Percentiles rank a stretch among this genome's conserved stretches.
These are phyloP conservation scores for Kandelia obovata DNA, from an alignment of 345 rosid species.

Conservation along the genomic window DNA sequence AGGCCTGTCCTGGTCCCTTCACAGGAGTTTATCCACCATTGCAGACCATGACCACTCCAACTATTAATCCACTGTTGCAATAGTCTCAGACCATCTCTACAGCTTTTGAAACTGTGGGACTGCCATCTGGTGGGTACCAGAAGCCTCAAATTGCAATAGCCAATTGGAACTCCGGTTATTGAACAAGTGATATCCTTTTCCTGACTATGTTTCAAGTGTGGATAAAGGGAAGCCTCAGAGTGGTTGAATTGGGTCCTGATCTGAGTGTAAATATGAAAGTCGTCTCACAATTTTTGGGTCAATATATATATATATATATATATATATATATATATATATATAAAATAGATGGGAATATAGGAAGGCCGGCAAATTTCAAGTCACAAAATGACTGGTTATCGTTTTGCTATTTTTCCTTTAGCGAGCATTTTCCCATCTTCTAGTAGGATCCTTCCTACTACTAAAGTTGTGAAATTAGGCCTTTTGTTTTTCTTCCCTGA, in stretches of 20 bases:
- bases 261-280: slow-evolving; percentile 58
- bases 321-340: slow-evolving; percentile 10
- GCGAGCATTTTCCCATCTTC: slow-evolving; percentile 1
- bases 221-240: slow-evolving; percentile 16
- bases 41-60: slow-evolving; percentile 44
- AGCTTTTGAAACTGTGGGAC: slow-evolving; percentile 39
- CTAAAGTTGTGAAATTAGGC: slow-evolving; percentile 16
- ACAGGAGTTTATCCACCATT: slow-evolving; percentile 54
- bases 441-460: background rate
- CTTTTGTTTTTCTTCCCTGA: slow-evolving; percentile 9
- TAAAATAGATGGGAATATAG: slow-evolving; percentile 19
- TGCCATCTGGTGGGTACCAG: slow-evolving; percentile 42
- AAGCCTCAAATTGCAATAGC: slow-evolving; percentile 41
- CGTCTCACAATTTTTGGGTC: slow-evolving; percentile 30
- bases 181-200: slow-evolving; percentile 15
- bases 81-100: slow-evolving; percentile 44
- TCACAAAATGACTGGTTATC: slow-evolving; percentile 15
- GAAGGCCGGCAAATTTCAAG: slow-evolving; percentile 25
- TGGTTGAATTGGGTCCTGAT: slow-evolving; percentile 24
- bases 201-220: slow-evolving; percentile 16
- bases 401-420: slow-evolving; percentile 17
- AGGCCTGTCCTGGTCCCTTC: slow-evolving; percentile 55
- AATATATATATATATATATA: background rate
- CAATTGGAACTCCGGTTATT: slow-evolving; percentile 48
- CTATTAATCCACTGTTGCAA: slow-evolving; percentile 47